Evolutionary conservation across 2,329 filamentous ascomycete species (phyloP).

Genomic region (Tolypocladium guangdongense): DNA sequence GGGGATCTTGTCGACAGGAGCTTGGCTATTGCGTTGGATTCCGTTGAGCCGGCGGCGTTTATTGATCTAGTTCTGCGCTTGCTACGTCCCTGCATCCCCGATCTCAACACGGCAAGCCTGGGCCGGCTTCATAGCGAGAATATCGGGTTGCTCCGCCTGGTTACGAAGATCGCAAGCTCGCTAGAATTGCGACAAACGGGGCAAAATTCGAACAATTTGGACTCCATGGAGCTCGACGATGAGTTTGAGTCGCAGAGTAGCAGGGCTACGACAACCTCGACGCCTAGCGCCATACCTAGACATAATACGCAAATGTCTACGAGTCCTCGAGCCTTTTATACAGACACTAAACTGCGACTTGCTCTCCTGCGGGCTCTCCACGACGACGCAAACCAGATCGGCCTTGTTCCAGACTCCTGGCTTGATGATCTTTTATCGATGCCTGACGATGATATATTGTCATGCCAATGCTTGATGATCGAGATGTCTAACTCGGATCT

Average conservation of each 20-base stretch:
- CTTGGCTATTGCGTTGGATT: slow-evolving; percentile 27
- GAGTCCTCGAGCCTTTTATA: slow-evolving; percentile 34
- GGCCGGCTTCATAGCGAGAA: slow-evolving; percentile 25
- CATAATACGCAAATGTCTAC: slow-evolving; percentile 29
- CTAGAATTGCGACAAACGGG: slow-evolving; percentile 11
- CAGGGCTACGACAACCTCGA: slow-evolving; percentile 27
- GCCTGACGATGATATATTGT: slow-evolving; percentile 41
- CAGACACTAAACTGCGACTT: slow-evolving; percentile 35
- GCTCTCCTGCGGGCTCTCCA: slow-evolving; percentile 31
- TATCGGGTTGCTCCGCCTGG: slow-evolving; percentile 29
- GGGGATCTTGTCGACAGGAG: slow-evolving; percentile 29
- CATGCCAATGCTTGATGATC: slow-evolving; percentile 35
- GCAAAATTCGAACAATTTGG: slow-evolving; percentile 24
- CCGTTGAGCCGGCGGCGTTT: slow-evolving; percentile 34
- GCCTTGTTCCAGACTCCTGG: slow-evolving; percentile 37
- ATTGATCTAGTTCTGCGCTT: slow-evolving; percentile 35
- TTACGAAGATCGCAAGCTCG: slow-evolving; percentile 25
- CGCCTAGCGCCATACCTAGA: slow-evolving; percentile 32
- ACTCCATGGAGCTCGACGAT: slow-evolving; percentile 58
- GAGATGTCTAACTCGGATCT: slow-evolving; percentile 46
- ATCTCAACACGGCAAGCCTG: slow-evolving; percentile 26
- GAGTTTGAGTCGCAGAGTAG: slow-evolving; percentile 52
- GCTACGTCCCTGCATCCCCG: slow-evolving; percentile 35
- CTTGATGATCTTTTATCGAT: slow-evolving; percentile 38
- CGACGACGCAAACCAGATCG: slow-evolving; percentile 33